These are phyloP conservation scores for Trichosanthes truncata DNA, from an alignment of 306 rosid genomes.

Conservation along the genomic window DNA sequence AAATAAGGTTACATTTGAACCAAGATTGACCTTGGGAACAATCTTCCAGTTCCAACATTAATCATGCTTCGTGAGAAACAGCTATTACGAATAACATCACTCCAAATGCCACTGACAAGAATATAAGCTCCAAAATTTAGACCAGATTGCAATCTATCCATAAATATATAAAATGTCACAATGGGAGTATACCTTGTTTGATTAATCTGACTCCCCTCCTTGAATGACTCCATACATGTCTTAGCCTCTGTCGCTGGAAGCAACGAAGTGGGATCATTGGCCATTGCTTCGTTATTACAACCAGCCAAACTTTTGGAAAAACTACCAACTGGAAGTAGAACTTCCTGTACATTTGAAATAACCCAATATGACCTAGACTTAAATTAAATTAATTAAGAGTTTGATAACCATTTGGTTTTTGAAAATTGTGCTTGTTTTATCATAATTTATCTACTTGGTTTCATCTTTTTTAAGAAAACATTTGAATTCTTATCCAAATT, in stretches of 20 bases:
- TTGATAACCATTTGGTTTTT: too few species aligned
- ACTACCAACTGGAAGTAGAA: slow-evolving; percentile 44
- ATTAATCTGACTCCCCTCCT: slow-evolving; percentile 23
- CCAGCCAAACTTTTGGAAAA: slow-evolving; percentile 35
- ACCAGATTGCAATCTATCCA: not conserved
- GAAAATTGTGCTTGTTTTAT: too few species aligned
- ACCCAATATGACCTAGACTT: slow-evolving; percentile 13
- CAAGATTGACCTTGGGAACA: not conserved
- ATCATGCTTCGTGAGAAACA: not conserved
- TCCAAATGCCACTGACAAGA: not conserved
- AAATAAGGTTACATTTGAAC: not conserved
- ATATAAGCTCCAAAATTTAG: not conserved
- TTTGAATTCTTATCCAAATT: too few species aligned
- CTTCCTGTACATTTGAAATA: slow-evolving; percentile 38
- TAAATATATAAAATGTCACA: not conserved
- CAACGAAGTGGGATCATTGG: slow-evolving; percentile 19
- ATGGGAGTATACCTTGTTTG: slow-evolving; percentile 40
- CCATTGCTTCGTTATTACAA: slow-evolving; percentile 29
- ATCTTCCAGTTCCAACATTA: not conserved
- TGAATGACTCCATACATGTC: slow-evolving; percentile 18
- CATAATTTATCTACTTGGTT: too few species aligned
- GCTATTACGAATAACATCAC: not conserved
- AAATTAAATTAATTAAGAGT: not conserved
- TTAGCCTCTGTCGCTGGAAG: slow-evolving; percentile 17
- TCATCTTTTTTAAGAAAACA: too few species aligned